Percentiles rank a stretch among this genome's conserved stretches.
These are phyloP conservation scores for Sphaerulina populicola DNA, from an alignment of 2,329 filamentous ascomycete genomes.

Conservation along the genomic window DNA sequence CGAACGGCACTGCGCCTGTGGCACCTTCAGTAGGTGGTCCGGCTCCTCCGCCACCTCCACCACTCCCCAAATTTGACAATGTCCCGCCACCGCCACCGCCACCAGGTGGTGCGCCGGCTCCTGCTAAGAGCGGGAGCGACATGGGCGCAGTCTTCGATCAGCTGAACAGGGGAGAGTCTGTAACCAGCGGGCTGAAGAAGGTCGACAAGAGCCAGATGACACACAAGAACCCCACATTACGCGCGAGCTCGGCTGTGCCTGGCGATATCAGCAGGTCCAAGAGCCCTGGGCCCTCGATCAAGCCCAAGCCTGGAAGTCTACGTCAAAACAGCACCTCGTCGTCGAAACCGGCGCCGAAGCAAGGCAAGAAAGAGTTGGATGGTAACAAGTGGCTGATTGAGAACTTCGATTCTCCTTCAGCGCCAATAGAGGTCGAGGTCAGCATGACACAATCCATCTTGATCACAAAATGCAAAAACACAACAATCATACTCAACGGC, in stretches of 20 bases:
- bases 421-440: conserved; percentile 72
- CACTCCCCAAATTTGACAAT: conserved; percentile 36
- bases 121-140: conserved; percentile 48
- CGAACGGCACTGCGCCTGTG: conserved; percentile 41
- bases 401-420: conserved; percentile 71
- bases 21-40: conserved; percentile 48
- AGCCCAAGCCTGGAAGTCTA: conserved; percentile 45
- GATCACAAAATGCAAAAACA: conserved; percentile 85
- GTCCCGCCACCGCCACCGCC: conserved; percentile 55
- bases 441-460: conserved; percentile 80
- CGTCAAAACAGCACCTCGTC: conserved; percentile 36
- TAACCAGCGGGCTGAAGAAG: conserved; percentile 83
- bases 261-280: conserved; percentile 55
- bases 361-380: conserved; percentile 43
- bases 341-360: conserved; percentile 16
- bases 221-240: conserved; percentile 89
- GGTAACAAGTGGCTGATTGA: conserved; percentile 91
- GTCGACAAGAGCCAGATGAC: conserved; percentile 96
- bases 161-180: conserved; percentile 77
- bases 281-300: conserved; percentile 76
- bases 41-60: conserved; percentile 61
- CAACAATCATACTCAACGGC: conserved; percentile 77
- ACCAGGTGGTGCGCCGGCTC: conserved; percentile 40
- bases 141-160: conserved; percentile 86
- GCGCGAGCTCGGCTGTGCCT: conserved; percentile 62